Evolutionary conservation across 345 rosid species (phyloP), one percentile per base, ranked within the genome.

Genomic region (Diplotaxis tenuifolia): DNA sequence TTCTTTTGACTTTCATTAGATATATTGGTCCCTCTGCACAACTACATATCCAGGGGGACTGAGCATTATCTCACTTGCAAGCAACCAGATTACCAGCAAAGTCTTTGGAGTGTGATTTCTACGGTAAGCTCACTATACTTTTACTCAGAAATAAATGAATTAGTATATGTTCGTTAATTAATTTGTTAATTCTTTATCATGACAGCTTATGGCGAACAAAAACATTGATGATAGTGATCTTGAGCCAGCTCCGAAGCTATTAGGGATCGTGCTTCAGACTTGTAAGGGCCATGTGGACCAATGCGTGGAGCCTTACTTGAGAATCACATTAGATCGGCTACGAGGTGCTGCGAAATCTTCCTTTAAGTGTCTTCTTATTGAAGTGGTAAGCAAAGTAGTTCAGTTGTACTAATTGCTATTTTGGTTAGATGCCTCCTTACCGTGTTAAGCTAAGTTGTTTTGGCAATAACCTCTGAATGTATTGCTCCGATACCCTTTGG

Each of bases 251-350:
- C 99, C 99, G 23, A 96, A 96, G 85, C 88, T 96, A 65, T 78
- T 96, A 73, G 88, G 90, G 68, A 95, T 92, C 25, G 89, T 96
- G 79, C 89, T 96, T 76, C 99, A 96, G 84, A 96, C 92, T 73
- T 90, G 98, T 78, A 90, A 84, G 83, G 99, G 98, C 53, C 98
- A 88, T 68, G 97, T 96, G 77, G 99, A 96, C 83, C 99, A 87
- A 1, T 96, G 95, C 91, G 84, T 88, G 71, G 99, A 96, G 75
- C 97, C 99, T 74, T 96, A 88, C 84, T 75, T 96, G 67, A 88
- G 88, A 83, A 76, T 96, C 62, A 86, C 96, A 14, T 78, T 92
- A 70, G 95, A 89, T 67, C 84, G 97, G 77, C 78, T 96, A 74
- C 89, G 83, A 27, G 80, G 88, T 59, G 81, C 96, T 36, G 88